Evolutionary conservation across 2,329 filamentous ascomycete genomes (phyloP).

Genomic region (Fusarium sp.): DNA sequence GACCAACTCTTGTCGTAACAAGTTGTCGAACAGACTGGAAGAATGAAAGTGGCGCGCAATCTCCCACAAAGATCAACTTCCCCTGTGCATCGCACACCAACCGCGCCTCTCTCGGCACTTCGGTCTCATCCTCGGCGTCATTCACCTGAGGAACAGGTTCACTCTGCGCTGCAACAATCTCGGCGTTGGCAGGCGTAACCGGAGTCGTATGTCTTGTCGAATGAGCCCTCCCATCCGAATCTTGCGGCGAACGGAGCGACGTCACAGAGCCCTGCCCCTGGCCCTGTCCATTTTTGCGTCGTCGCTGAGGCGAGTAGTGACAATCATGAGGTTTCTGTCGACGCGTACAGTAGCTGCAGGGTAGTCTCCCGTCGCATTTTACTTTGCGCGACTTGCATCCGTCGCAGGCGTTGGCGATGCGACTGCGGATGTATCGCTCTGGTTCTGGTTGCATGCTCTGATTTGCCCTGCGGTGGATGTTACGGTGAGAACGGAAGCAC

Average conservation of each 20-base stretch:
- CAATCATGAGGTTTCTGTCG: constrained; percentile 60
- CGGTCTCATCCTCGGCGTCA: constrained; percentile 63
- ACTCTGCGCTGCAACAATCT: background rate
- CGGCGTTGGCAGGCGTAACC: constrained; percentile 21
- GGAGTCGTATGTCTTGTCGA: constrained; percentile 34
- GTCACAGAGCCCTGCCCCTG: constrained; percentile 40
- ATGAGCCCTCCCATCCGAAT: constrained; percentile 34
- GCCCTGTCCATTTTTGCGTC: constrained; percentile 51
- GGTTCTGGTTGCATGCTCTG: constrained; percentile 39
- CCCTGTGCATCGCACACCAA: constrained; percentile 66
- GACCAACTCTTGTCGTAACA: constrained; percentile 63
- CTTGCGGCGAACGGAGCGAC: constrained; percentile 37
- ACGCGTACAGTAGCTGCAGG: constrained; percentile 64
- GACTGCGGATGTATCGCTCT: constrained; percentile 55
- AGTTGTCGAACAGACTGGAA: constrained; percentile 68
- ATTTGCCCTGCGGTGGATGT: too few species aligned
- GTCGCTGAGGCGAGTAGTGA: constrained; percentile 62
- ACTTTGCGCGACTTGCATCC: constrained; percentile 68
- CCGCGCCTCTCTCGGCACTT: constrained; percentile 67
- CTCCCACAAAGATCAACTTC: constrained; percentile 68
- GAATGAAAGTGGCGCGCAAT: constrained; percentile 68
- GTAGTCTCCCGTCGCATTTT: constrained; percentile 67
- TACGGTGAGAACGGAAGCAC: constrained; percentile 42
- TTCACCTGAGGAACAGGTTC: constrained; percentile 12
- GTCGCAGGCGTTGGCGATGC: constrained; percentile 67